phyloP scores from a whole-genome alignment of 2,329 filamentous ascomycete species.

The Hansfordia pulvinata region DNA sequence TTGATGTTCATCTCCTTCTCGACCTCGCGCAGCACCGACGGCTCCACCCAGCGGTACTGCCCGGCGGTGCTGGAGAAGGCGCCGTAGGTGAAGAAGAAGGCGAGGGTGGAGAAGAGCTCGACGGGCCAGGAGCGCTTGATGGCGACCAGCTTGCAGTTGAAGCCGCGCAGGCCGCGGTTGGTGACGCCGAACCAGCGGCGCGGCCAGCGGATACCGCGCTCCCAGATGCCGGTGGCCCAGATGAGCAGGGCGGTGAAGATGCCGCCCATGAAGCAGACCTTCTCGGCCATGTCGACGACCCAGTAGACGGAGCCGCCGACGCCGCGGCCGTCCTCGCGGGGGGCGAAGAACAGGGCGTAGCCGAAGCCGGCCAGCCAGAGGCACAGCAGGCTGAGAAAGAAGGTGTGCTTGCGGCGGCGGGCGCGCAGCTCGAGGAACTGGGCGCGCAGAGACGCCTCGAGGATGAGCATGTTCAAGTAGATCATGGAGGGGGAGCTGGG shows the following conservation, averaged over 20 bases:
- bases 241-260: constrained; percentile 76
- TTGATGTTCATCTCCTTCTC: constrained; percentile 42
- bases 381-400: constrained; percentile 70
- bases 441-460: constrained; percentile 83
- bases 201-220: constrained; percentile 88
- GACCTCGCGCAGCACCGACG: constrained; percentile 41
- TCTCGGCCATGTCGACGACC: constrained; percentile 82
- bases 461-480: constrained; percentile 93
- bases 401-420: constrained; percentile 79
- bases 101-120: constrained; percentile 58
- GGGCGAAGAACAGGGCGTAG: constrained; percentile 86
- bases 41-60: constrained; percentile 68
- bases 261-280: constrained; percentile 82
- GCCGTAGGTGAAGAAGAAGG: constrained; percentile 67
- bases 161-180: constrained; percentile 77
- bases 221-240: constrained; percentile 94
- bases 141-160: constrained; percentile 94
- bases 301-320: constrained; percentile 93
- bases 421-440: constrained; percentile 88
- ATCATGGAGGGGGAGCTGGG: constrained; percentile 93
- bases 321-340: constrained; percentile 84
- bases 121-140: constrained; percentile 72
- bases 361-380: constrained; percentile 76
- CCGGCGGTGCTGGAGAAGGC: constrained; percentile 53
- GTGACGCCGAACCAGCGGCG: constrained; percentile 79